A percentile compares a stretch with the other conserved stretches of the same genome.
Evolutionary conservation across 2,329 filamentous ascomycete genomes (phyloP).

Genomic region (Bipolaris oryzae): DNA sequence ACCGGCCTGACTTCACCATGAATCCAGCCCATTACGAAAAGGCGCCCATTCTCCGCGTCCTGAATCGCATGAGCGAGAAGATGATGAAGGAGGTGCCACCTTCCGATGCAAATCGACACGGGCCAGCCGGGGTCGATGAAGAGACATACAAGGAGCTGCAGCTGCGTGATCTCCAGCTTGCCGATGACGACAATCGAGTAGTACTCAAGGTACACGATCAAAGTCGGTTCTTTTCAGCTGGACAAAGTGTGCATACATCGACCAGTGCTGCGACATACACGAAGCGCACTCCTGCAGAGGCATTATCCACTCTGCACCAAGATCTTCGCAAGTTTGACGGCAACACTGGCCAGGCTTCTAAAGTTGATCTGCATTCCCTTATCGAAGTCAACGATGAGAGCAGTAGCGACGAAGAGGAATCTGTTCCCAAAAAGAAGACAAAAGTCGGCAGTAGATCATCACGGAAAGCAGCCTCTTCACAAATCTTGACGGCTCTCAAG

Average conservation of each 20-base stretch:
- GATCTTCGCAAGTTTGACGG: slow-evolving; percentile 62
- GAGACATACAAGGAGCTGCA: slow-evolving; percentile 75
- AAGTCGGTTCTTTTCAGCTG: slow-evolving; percentile 74
- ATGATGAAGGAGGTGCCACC: slow-evolving; percentile 88
- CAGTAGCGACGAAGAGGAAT: slow-evolving; percentile 62
- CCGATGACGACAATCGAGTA: slow-evolving; percentile 76
- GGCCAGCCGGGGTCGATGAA: slow-evolving; percentile 71
- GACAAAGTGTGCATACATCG: slow-evolving; percentile 52
- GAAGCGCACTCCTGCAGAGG: slow-evolving; percentile 71
- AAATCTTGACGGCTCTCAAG: slow-evolving; percentile 69
- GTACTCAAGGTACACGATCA: slow-evolving; percentile 89
- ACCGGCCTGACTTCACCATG: slow-evolving; percentile 90
- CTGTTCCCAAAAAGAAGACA: slow-evolving; percentile 59
- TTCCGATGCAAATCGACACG: slow-evolving; percentile 71
- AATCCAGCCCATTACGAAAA: slow-evolving; percentile 74
- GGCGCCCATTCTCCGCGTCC: slow-evolving; percentile 83
- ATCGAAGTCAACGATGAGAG: slow-evolving; percentile 73
- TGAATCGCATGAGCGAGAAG: slow-evolving; percentile 92
- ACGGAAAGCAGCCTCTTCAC: slow-evolving; percentile 67
- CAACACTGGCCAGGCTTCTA: slow-evolving; percentile 42
- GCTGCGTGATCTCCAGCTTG: slow-evolving; percentile 78
- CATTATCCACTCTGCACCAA: slow-evolving; percentile 67
- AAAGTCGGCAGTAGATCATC: slow-evolving; percentile 74
- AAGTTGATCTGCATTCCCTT: slow-evolving; percentile 63
- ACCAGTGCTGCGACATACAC: slow-evolving; percentile 64